Evolutionary conservation across 768 basidiomycete species (phyloP), one percentile per base, ranked within the genome.

Genomic region (Tricholoma hemisulphureum): DNA sequence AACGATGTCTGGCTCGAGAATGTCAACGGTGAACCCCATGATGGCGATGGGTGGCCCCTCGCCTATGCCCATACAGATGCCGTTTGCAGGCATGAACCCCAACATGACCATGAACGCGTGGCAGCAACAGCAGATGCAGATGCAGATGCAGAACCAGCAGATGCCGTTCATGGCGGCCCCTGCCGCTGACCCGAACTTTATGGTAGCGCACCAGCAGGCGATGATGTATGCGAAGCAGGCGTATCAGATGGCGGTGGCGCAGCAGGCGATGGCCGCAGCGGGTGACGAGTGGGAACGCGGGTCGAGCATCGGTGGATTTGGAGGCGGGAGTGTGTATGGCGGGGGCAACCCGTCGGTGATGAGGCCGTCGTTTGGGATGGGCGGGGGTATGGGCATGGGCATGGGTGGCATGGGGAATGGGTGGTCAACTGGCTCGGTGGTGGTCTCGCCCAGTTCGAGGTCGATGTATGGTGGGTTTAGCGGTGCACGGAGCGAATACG

Each of bases 251-350:
- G 89, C 93, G 2, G 88, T 95, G 41, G 93, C 93, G 5, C 93
- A 93, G 70, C 93, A 94, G 62, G 93, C 93, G 4, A 88, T 93
- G 82, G 88, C 85, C 7, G 84, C 86, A 7, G 93, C 93, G n/a
- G 91, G 82, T 18, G 93, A 94, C 29, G 91, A 94, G 67, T 95
- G 93, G 93, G 93, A 95, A 67, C 85, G 92, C 31, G 81, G 84
- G 6, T 91, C 89, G 53, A 82, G 75, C 34, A 61, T 80, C 26
- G 82, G 83, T 16, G 46, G 46, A 8, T 76, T 73, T 59, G 75
- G 75, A 14, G 73, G 73, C 31, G 74, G 73, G 34, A 80, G 80
- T 60, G 77, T 80, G 49, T 82, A 80, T 64, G 80, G 80, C 3
- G 79, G 78, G 0, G 52, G 63, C 23, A 64, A 62, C 23, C 61